Base-by-base conservation (phyloP, 768 basidiomycete species). In the Lactarius indigo region DNA sequence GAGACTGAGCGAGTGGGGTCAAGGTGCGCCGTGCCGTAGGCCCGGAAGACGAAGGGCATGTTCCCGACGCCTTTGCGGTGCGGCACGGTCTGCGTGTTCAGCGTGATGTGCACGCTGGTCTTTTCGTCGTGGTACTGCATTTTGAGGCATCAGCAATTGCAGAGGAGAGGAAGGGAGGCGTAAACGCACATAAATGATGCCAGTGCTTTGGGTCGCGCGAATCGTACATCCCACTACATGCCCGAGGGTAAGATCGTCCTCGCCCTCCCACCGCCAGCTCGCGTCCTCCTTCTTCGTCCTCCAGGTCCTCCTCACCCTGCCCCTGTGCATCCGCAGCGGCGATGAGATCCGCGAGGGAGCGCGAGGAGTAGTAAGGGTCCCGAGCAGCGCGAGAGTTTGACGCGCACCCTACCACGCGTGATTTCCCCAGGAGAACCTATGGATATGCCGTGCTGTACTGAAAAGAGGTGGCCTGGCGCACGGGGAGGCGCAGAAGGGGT, bases 231-330 rank as follows among this genome's bases (percentile, higher is more conserved):
- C 87, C 88, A 91, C 5, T n/a, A 83, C 84, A 71, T 85, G 83
- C 9, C 73, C 80, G 17, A 91, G 73, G 0, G 83, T 83, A 57
- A 84, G 81, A 68, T 89, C 89, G 71, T 89, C 87, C 72, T 91
- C 90, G 2, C 85, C 83, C 59, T 85, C 83, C 89, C 89, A 91
- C 50, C 78, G 81, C 84, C 88, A 89, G 10, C 78, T 81, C 35
- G 66, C 66, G 6, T 80, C 80, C 0, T 81, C 78, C n/a, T 64
- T 64, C 70, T 35, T 67, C 66, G 20, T 63, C 55, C 59, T 68
- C 66, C 8, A 58, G 63, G 26, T 65, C 66, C 37, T 65, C 58
- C 20, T 64, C 64, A 2, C 35, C 62, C 37, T 68, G 56, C 28
- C 64, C 66, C 58, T 57, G 59, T 35, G 64, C 63, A 31, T 57